A percentile compares a stretch with the other conserved stretches of the same genome.
Evolutionary conservation across 768 basidiomycete genomes (phyloP).

Genomic region (Baorangia bicolor): DNA sequence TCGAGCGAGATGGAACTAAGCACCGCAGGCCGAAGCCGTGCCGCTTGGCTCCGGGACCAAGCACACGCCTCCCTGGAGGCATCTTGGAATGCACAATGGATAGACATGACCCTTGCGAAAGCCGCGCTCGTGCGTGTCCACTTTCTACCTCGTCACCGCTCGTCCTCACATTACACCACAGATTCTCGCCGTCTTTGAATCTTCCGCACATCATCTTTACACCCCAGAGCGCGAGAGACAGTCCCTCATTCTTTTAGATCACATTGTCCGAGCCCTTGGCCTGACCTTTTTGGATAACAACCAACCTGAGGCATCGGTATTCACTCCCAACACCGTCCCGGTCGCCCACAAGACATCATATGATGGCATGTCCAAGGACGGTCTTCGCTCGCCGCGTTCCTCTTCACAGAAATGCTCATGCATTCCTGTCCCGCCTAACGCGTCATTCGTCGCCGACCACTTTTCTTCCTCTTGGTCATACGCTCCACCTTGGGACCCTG

Average conservation of each 20-base stretch:
- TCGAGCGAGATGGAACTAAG: slow-evolving; percentile 68
- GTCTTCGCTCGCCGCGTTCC: slow-evolving; percentile 27
- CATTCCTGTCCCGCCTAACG: slow-evolving; percentile 37
- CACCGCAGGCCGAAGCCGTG: slow-evolving; percentile 51
- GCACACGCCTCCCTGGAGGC: slow-evolving; percentile 55
- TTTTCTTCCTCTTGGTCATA: slow-evolving; percentile 46
- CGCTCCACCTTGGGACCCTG: slow-evolving; percentile 58
- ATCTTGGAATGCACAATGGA: slow-evolving; percentile 49
- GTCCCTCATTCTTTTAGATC: slow-evolving; percentile 60
- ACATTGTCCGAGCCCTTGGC: slow-evolving; percentile 54
- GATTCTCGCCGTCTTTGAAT: slow-evolving; percentile 79
- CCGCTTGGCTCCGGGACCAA: slow-evolving; percentile 53
- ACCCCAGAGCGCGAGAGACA: slow-evolving; percentile 50
- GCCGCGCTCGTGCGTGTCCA: slow-evolving; percentile 58
- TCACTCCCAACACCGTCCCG: slow-evolving; percentile 52
- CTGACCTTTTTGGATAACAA: slow-evolving; percentile 57
- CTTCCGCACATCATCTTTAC: slow-evolving; percentile 68
- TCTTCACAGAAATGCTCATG: slow-evolving; percentile 46
- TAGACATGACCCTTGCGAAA: slow-evolving; percentile 67
- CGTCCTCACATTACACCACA: slow-evolving; percentile 29
- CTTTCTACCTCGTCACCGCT: neutral
- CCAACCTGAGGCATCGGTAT: slow-evolving; percentile 53
- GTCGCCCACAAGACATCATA: slow-evolving; percentile 38
- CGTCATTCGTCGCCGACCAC: slow-evolving; percentile 33
- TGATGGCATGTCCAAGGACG: slow-evolving; percentile 28